These are phyloP conservation scores for Pholiota adiposa DNA, from an alignment of 1,284 basidiomycete species.

Conservation along the genomic window DNA sequence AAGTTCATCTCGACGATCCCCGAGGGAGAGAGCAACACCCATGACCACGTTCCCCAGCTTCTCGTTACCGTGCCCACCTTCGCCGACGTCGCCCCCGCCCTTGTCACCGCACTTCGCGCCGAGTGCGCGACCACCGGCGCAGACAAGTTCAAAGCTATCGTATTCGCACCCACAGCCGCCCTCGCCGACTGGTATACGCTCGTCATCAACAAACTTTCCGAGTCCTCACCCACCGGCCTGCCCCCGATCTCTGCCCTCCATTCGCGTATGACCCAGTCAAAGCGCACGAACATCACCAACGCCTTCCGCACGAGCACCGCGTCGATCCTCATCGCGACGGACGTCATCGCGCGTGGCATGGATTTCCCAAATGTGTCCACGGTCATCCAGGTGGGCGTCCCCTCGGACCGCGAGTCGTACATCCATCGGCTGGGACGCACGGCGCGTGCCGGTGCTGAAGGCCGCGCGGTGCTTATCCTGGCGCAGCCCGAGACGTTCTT, in stretches of 20 bases:
- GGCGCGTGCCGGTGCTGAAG: slow-evolving; percentile 80
- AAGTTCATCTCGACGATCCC: slow-evolving; percentile 65
- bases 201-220: slow-evolving; percentile 28
- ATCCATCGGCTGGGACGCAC: slow-evolving; percentile 93
- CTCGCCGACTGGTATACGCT: slow-evolving; percentile 60
- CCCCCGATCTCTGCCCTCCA: slow-evolving; percentile 51
- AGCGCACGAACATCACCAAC: slow-evolving; percentile 8
- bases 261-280: slow-evolving; percentile 46
- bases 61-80: slow-evolving; percentile 14
- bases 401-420: slow-evolving; percentile 81
- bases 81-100: slow-evolving; percentile 7
- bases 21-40: slow-evolving; percentile 66
- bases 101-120: slow-evolving; percentile 3
- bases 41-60: slow-evolving; percentile 51
- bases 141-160: slow-evolving; percentile 19
- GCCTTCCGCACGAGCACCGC: slow-evolving; percentile 7
- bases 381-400: slow-evolving; percentile 76
- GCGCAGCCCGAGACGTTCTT: slow-evolving; percentile 59
- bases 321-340: slow-evolving; percentile 77
- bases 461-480: slow-evolving; percentile 64
- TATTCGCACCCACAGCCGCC: slow-evolving; percentile 69
- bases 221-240: slow-evolving; percentile 25
- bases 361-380: slow-evolving; percentile 69
- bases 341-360: slow-evolving; percentile 91
- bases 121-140: slow-evolving; percentile 7